Conservation (phyloP, 2,329 filamentous ascomycete genomes). For the Aureobasidium namibiae region DNA sequence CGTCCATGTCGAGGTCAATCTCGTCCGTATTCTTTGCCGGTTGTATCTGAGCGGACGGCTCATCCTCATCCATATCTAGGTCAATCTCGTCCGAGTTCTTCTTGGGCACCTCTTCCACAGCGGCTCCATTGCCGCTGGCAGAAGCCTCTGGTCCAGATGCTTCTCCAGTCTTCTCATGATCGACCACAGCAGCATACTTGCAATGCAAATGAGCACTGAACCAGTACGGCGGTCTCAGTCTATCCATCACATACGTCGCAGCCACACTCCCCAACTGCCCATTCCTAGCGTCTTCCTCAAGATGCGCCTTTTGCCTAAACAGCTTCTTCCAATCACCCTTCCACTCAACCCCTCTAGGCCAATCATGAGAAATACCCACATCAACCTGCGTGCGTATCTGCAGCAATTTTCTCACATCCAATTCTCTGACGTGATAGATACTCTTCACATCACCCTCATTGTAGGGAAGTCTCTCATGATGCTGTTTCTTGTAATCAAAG, state of each 20-base stretch:
- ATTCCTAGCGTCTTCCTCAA: conserved; percentile 65
- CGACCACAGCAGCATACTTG: conserved; percentile 64
- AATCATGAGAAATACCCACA: conserved; percentile 88
- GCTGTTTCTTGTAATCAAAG: conserved; percentile 74
- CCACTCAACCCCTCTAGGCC: conserved; percentile 77
- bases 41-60: not conserved
- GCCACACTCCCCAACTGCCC: conserved; percentile 73
- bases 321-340: conserved; percentile 62
- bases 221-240: conserved; percentile 77
- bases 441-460: conserved; percentile 64
- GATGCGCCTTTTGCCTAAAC: conserved; percentile 65
- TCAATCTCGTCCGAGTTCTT: conserved; percentile 62
- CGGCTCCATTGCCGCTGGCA: not conserved
- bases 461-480: conserved; percentile 82
- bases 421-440: conserved; percentile 82
- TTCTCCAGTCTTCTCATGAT: conserved; percentile 30
- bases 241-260: conserved; percentile 70
- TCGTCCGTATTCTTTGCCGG: conserved; percentile 54
- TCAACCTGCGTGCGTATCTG: conserved; percentile 83
- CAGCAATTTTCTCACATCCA: conserved; percentile 84
- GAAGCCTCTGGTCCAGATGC: not conserved
- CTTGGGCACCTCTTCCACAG: not conserved
- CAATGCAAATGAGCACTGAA: conserved; percentile 85
- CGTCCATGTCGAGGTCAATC: conserved; percentile 47
- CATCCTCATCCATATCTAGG: conserved; percentile 36